Evolutionary conservation across 345 rosid species (phyloP).

Genomic region (Bruguiera gymnorhiza): DNA sequence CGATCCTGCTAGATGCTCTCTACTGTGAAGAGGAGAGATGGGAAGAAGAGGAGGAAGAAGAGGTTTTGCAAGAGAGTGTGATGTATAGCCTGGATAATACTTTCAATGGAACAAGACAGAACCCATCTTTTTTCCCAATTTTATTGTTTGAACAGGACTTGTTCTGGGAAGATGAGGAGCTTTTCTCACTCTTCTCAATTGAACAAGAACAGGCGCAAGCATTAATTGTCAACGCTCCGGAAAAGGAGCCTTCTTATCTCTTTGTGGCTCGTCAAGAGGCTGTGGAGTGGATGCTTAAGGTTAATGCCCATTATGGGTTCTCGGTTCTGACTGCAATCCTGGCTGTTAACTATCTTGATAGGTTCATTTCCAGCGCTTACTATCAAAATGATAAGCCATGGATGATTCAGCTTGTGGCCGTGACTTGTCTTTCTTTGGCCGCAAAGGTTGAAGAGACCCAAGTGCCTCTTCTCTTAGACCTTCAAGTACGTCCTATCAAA

Average conservation of each 20-base stretch:
- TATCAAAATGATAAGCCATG: slow-evolving; percentile 24
- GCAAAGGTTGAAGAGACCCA: slow-evolving; percentile 35
- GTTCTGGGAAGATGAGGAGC: slow-evolving; percentile 78
- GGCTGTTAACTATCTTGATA: slow-evolving; percentile 28
- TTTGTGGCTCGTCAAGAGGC: slow-evolving; percentile 16
- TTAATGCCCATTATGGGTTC: slow-evolving; percentile 25
- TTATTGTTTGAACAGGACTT: slow-evolving; percentile 58
- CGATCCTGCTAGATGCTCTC: slow-evolving; percentile 19
- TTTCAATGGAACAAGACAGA: background rate
- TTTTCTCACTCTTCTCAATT: slow-evolving; percentile 55
- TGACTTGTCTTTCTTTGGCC: slow-evolving; percentile 34
- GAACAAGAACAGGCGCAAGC: slow-evolving; percentile 39
- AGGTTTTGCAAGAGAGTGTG: background rate
- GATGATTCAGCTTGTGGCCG: slow-evolving; percentile 35
- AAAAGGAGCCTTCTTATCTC: slow-evolving; percentile 6
- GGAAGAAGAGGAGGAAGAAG: slow-evolving; percentile 24
- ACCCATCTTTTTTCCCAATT: slow-evolving; percentile 30
- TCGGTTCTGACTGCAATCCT: slow-evolving; percentile 25
- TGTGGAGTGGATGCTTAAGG: slow-evolving; percentile 29
- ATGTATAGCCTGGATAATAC: background rate
- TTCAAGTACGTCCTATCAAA: slow-evolving; percentile 20
- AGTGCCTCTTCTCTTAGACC: slow-evolving; percentile 29
- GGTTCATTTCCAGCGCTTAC: slow-evolving; percentile 19
- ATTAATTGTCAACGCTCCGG: slow-evolving; percentile 3
- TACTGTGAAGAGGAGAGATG: slow-evolving; percentile 29